A percentile compares a stretch with the other conserved stretches of the same genome.
Conservation (phyloP, 2,329 filamentous ascomycete genomes). For the Trichophyton simii region DNA sequence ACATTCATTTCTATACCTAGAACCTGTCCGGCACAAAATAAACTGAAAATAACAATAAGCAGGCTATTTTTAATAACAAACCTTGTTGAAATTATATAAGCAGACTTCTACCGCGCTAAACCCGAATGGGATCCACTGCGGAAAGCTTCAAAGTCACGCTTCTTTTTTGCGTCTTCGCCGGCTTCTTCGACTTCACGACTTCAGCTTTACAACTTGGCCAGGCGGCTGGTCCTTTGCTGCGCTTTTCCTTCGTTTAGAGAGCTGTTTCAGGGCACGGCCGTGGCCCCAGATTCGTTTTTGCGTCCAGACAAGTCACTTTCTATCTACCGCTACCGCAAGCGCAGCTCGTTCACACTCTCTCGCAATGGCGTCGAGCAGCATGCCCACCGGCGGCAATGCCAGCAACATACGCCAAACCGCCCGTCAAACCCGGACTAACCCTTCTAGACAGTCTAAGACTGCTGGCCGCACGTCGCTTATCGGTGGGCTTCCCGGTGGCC, state of each 20-base stretch:
- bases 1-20: neutral
- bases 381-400: slow-evolving; percentile 18
- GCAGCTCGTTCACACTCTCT: neutral
- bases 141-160: neutral
- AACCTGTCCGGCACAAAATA: neutral
- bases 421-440: slow-evolving; percentile 39
- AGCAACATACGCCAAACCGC: slow-evolving; percentile 25
- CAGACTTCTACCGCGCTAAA: neutral
- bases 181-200: neutral
- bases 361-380: slow-evolving; percentile 10
- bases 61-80: neutral
- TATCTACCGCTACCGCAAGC: neutral
- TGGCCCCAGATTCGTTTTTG: neutral
- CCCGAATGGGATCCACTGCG: neutral
- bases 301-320: neutral
- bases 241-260: neutral
- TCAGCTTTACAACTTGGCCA: neutral
- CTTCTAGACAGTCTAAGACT: slow-evolving; percentile 38
- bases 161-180: neutral
- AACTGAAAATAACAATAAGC: neutral
- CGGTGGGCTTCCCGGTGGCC: neutral
- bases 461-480: slow-evolving; percentile 29
- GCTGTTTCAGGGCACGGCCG: neutral
- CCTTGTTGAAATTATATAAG: neutral
- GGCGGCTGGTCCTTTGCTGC: neutral